These are phyloP conservation scores for Stephania japonica DNA, from an alignment of 164 flowering plant genomes.

Conservation along the genomic window DNA sequence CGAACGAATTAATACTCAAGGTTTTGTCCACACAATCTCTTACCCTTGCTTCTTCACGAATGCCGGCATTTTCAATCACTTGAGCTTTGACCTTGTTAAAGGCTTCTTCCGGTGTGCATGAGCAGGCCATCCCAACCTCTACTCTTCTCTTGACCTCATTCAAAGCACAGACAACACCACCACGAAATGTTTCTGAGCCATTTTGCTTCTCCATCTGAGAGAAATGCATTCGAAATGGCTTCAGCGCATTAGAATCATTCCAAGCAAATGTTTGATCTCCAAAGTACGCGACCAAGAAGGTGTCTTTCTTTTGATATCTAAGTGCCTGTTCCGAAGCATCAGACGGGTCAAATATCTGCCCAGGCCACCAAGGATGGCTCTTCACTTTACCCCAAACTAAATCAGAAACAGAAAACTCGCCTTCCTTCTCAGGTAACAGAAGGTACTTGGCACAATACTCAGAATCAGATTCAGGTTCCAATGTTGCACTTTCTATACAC, in stretches of 20 bases:
- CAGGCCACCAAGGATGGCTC: constrained; percentile 99
- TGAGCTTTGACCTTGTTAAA: constrained; percentile 40
- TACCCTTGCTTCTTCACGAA: constrained; percentile 39
- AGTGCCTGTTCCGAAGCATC: constrained; percentile 54
- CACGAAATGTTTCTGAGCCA: constrained; percentile 33
- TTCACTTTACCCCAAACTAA: constrained; percentile 88
- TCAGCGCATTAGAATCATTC: constrained; percentile 56
- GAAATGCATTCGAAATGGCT: constrained; percentile 53
- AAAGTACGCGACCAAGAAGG: constrained; percentile 61
- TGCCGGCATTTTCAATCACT: constrained; percentile 53
- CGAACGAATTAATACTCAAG: constrained; percentile 39
- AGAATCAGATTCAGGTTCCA: neutral
- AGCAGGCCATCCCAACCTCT: constrained; percentile 62
- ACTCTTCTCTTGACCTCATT: constrained; percentile 68
- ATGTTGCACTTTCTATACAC: neutral
- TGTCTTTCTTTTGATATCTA: constrained; percentile 42
- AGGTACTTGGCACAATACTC: constrained; percentile 2
- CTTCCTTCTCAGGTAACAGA: constrained; percentile 22
- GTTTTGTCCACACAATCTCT: constrained; percentile 41
- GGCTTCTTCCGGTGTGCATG: constrained; percentile 44
- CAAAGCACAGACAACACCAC: constrained; percentile 66
- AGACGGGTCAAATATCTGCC: constrained; percentile 61
- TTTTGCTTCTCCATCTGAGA: constrained; percentile 58
- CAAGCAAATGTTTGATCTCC: constrained; percentile 88
- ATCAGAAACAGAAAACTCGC: constrained; percentile 42